phyloP scores from a whole-genome alignment of 306 rosid genomes.

The Rosa rugosa region DNA sequence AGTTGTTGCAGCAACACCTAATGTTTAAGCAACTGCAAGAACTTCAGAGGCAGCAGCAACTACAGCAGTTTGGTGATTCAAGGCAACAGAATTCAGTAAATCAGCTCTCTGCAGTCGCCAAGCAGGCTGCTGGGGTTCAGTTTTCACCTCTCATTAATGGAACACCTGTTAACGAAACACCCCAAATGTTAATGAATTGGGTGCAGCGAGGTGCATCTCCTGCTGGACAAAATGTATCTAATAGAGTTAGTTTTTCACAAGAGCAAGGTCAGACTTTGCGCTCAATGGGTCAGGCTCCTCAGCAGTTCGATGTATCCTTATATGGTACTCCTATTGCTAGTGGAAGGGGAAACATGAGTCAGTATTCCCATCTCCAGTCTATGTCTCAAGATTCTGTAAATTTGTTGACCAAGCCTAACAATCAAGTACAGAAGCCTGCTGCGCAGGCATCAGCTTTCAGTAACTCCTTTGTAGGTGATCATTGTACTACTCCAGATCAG shows the following conservation, averaged over 20 bases:
- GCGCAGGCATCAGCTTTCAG: conserved; percentile 36
- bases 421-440: conserved; percentile 34
- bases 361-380: conserved; percentile 37
- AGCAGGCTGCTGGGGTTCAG: conserved; percentile 46
- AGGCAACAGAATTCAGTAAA: conserved; percentile 49
- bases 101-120: conserved; percentile 43
- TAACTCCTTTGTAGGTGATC: conserved; percentile 40
- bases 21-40: conserved; percentile 56
- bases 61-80: conserved; percentile 45
- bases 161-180: conserved; percentile 42
- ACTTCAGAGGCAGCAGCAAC: conserved; percentile 56
- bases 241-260: conserved; percentile 37
- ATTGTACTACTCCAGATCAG: conserved; percentile 34
- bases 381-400: conserved; percentile 41
- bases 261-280: conserved; percentile 46
- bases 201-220: conserved; percentile 44
- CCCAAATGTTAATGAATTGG: conserved; percentile 50
- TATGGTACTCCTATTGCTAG: conserved; percentile 42
- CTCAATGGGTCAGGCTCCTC: conserved; percentile 37
- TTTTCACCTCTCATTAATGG: conserved; percentile 48
- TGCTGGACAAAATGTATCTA: conserved; percentile 36
- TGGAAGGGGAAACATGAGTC: conserved; percentile 39
- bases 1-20: conserved; percentile 48
- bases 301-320: conserved; percentile 49
- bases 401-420: conserved; percentile 39